Conservation (phyloP, 1,284 basidiomycete species). For the Exsudoporus floridanus region DNA sequence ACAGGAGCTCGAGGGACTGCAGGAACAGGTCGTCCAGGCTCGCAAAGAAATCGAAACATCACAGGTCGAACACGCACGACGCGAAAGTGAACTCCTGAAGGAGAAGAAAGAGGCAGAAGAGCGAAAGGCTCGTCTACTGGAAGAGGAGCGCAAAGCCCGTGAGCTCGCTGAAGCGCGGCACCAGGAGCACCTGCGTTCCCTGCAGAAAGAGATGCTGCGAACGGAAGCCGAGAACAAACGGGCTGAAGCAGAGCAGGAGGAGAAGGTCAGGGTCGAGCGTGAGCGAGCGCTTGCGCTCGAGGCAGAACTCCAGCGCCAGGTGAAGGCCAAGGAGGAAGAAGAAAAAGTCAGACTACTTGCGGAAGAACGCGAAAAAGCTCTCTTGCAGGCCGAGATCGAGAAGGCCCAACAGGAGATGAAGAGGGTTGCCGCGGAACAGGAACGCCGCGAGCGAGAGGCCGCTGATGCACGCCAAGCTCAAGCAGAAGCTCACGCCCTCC, state of each 20-base stretch:
- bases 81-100: constrained; percentile 28
- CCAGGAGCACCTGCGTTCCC: constrained; percentile 29
- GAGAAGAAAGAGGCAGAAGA: constrained; percentile 28
- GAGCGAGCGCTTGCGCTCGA: constrained; percentile 35
- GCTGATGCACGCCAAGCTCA: constrained; percentile 26
- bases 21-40: constrained; percentile 32
- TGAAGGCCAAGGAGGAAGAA: constrained; percentile 28
- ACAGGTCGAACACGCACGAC: constrained; percentile 31
- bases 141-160: constrained; percentile 33
- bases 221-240: constrained; percentile 28
- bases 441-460: constrained; percentile 30
- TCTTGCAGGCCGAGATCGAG: constrained; percentile 31
- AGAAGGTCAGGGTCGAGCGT: constrained; percentile 29
- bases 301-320: constrained; percentile 28
- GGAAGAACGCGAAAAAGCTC: constrained; percentile 30
- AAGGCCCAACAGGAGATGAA: constrained; percentile 31
- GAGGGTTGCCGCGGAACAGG: constrained; percentile 24
- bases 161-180: constrained; percentile 32
- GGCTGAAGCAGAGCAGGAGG: constrained; percentile 25
- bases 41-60: constrained; percentile 31
- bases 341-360: constrained; percentile 22
- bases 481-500: constrained; percentile 27
- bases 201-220: constrained; percentile 31
- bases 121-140: constrained; percentile 26
- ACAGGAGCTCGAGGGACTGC: constrained; percentile 25